These are phyloP conservation scores for Penicillium sp. DNA, from an alignment of 2,329 filamentous ascomycete genomes.

Conservation along the genomic window DNA sequence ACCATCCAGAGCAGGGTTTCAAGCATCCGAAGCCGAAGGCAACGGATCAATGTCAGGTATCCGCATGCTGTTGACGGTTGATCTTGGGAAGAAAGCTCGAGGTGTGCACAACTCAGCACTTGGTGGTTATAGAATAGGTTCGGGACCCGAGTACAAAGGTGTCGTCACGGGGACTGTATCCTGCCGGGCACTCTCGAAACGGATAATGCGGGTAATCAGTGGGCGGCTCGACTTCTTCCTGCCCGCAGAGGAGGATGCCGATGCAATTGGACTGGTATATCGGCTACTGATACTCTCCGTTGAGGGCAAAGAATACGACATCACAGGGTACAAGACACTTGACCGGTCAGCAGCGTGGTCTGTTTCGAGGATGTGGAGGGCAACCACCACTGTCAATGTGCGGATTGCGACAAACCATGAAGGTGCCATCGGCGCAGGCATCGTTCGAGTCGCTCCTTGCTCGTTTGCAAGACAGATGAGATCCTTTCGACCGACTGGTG, in stretches of 20 bases:
- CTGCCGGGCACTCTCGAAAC: slow-evolving; percentile 9
- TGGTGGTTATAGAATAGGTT: neutral
- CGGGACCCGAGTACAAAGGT: slow-evolving; percentile 6
- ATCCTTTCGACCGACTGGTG: slow-evolving; percentile 7
- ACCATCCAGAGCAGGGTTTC: neutral
- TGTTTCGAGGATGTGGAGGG: slow-evolving; percentile 21
- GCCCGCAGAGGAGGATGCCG: neutral
- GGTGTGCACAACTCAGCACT: neutral
- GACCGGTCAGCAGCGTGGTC: slow-evolving; percentile 17
- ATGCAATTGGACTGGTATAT: slow-evolving; percentile 17
- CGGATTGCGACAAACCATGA: slow-evolving; percentile 14
- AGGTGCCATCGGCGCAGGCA: slow-evolving; percentile 15
- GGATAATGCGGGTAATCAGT: neutral
- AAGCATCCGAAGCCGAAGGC: slow-evolving; percentile 4
- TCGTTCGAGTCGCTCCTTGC: slow-evolving; percentile 19
- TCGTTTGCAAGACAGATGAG: slow-evolving; percentile 20
- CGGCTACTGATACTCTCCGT: neutral
- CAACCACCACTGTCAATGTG: slow-evolving; percentile 22
- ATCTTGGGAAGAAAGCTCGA: slow-evolving; percentile 1
- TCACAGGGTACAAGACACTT: slow-evolving; percentile 12
- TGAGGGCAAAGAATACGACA: slow-evolving; percentile 13
- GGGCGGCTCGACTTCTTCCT: slow-evolving; percentile 14
- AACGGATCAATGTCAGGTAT: slow-evolving; percentile 13
- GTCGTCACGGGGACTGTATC: slow-evolving; percentile 17
- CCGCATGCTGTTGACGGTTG: slow-evolving; percentile 17